phyloP scores from a whole-genome alignment of 768 basidiomycete species.

The Trichaptum fuscoviolaceum region DNA sequence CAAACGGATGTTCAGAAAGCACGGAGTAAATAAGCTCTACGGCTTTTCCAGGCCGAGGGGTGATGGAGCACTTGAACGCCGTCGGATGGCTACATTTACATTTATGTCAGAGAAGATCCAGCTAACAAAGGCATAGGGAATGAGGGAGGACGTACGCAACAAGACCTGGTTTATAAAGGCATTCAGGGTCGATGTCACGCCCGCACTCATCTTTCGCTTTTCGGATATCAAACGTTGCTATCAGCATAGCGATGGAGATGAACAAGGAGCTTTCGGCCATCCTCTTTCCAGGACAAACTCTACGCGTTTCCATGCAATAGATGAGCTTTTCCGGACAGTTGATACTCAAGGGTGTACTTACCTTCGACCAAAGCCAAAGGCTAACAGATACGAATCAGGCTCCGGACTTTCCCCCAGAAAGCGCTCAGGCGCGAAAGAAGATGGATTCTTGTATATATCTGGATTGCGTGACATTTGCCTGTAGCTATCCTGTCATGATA shows the following conservation, averaged over 20 bases:
- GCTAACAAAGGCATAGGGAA: background rate
- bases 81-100: background rate
- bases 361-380: conserved; percentile 1
- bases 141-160: background rate
- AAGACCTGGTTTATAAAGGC: background rate
- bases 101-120: background rate
- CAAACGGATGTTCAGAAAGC: background rate
- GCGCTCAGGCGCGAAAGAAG: background rate
- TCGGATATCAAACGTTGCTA: background rate
- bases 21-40: background rate
- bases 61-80: conserved; percentile 1
- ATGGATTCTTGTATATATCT: background rate
- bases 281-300: background rate
- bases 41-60: background rate
- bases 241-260: background rate
- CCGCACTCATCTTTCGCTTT: background rate
- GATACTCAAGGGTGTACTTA: no score
- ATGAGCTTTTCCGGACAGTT: background rate
- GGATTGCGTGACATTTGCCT: conserved; percentile 3
- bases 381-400: background rate
- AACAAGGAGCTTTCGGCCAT: background rate
- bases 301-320: background rate
- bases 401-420: background rate
- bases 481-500: background rate
- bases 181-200: background rate